Base-by-base conservation (phyloP, 306 rosid genomes). In the Rubus idaeus region DNA sequence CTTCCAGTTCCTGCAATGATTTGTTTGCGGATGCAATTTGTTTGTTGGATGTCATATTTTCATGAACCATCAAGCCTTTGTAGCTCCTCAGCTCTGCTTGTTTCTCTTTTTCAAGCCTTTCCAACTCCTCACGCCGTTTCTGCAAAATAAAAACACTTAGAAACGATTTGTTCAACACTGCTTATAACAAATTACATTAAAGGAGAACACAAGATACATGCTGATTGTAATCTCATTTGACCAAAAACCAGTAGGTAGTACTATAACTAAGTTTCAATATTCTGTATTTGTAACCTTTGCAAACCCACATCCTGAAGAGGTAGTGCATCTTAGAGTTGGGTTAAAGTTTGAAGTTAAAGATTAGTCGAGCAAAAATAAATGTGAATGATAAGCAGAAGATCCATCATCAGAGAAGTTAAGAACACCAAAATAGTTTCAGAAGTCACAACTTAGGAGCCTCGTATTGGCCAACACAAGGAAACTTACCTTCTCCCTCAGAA, bases 41-140 rank as follows among this genome's bases (percentile, higher is more conserved):
- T 77, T 94, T 94, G 89, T 94, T 94, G 14, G 97, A 94, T 75
- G 96, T 92, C 97, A 94, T 92, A 23, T 94, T 94, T 68, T 90
- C 97, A 7, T 96, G 84, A n/a, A 89, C 91, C 97, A 94, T 94
- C 87, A 94, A 81, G 69, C 96, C 97, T 81, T 90, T 94, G 84
- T 94, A 94, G 91, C 98, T 94, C 89, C 89, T 89, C 51, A 92
- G 77, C 82, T 94, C 98, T 16, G 90, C 80, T 79, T 94, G 97
- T 78, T 79, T 92, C 85, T 94, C 98, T 82, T 90, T 92, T 62
- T 94, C 98, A 12, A 94, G 87, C 74, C 97, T 90, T 6, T 90
- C 98, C 91, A 94, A 13, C 78, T 94, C 98, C 85, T 94, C 97
- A 0, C 92, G 95, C 6, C 96, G 96, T 84, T 94, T 94, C 98